A percentile compares a stretch with the other conserved stretches of the same genome.
These are phyloP conservation scores for Haplosporangium sp. DNA, from an alignment of 371 early-diverging fungal species.

Conservation along the genomic window DNA sequence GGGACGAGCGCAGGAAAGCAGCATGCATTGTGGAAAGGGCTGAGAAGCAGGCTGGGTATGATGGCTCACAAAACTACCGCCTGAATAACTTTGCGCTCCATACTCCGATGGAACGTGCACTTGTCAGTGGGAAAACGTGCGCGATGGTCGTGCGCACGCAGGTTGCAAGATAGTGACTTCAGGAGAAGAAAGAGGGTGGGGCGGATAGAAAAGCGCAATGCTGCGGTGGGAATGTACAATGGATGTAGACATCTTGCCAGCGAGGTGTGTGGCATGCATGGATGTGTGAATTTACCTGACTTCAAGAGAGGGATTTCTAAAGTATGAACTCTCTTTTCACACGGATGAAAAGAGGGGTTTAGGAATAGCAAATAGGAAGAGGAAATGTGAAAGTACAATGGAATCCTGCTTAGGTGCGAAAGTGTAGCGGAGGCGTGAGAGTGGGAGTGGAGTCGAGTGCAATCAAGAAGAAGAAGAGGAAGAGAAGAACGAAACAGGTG, in stretches of 20 bases:
- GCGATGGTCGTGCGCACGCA: no score
- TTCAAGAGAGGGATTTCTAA: conserved; percentile 5
- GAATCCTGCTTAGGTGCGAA: not conserved
- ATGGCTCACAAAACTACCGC: no score
- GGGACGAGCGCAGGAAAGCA: no score
- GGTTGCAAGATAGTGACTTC: no score
- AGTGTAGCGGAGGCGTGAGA: not conserved
- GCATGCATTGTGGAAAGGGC: no score
- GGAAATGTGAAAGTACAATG: not conserved
- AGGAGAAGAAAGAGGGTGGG: no score
- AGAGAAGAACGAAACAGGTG: not conserved
- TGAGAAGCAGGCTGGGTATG: no score
- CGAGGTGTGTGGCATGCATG: not conserved
- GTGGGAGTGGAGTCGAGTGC: not conserved
- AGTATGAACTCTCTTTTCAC: not conserved
- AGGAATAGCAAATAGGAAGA: not conserved
- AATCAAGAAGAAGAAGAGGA: not conserved
- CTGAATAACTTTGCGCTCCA: no score
- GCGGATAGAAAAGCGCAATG: not conserved
- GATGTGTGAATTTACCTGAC: conserved; percentile 2
- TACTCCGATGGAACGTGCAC: no score
- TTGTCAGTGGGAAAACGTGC: no score
- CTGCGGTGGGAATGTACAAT: not conserved
- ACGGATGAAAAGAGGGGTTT: not conserved
- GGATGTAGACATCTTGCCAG: not conserved